Conservation (phyloP, 1,139 yeast genomes). For the Yamadazyma aaseri region DNA sequence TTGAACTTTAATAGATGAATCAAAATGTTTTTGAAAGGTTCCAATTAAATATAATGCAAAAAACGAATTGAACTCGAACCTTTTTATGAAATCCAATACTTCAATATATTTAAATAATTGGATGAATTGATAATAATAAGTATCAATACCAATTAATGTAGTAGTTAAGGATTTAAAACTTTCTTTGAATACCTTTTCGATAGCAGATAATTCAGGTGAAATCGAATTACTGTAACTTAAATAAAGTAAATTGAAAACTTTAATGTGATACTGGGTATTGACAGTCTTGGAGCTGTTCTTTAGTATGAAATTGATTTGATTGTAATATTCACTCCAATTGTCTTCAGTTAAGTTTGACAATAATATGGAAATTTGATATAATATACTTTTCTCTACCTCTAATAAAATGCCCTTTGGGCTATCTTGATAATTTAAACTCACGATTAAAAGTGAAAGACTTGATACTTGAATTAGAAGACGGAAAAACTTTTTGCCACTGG, state of each 20-base stretch:
- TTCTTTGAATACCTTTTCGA: constrained; percentile 19
- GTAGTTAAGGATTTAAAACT: constrained; percentile 11
- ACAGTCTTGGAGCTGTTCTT: constrained; percentile 32
- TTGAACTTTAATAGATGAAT: background rate
- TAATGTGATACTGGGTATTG: constrained; percentile 16
- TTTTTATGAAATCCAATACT: constrained; percentile 9
- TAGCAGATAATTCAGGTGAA: constrained; percentile 4
- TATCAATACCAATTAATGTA: constrained; percentile 17
- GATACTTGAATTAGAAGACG: too few relatives aligned
- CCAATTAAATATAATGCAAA: constrained; percentile 12
- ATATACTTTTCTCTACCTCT: constrained; percentile 43
- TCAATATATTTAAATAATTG: constrained; percentile 17
- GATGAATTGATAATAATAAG: constrained; percentile 19
- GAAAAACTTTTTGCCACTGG: too few relatives aligned
- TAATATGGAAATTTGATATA: constrained; percentile 55
- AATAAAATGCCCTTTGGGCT: constrained; percentile 29
- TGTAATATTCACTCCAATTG: constrained; percentile 37
- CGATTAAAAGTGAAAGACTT: constrained; percentile 5
- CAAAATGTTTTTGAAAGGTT: constrained; percentile 1
- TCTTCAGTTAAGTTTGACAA: constrained; percentile 41
- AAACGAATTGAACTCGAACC: constrained; percentile 7
- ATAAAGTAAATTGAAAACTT: constrained; percentile 7
- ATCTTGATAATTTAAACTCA: constrained; percentile 10
- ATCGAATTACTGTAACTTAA: constrained; percentile 5
- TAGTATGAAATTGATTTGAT: constrained; percentile 50